phyloP scores from a whole-genome alignment of 2,329 filamentous ascomycete genomes.

The Neonectria magnoliae region DNA sequence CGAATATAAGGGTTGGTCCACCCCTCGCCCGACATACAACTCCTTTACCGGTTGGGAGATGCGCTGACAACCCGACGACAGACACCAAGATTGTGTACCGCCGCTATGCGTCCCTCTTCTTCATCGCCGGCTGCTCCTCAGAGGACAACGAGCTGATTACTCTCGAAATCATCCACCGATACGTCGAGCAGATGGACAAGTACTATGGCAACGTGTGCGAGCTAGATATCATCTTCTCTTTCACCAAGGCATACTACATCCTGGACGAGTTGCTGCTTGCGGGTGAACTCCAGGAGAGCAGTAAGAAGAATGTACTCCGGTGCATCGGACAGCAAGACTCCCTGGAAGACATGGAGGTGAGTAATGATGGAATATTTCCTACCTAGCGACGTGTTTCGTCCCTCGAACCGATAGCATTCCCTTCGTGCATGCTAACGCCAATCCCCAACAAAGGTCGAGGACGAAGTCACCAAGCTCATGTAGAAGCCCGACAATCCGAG shows the following conservation, averaged over 20 bases:
- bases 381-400: slow-evolving; percentile 31
- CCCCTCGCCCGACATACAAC: background rate
- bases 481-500: slow-evolving; percentile 54
- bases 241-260: slow-evolving; percentile 99
- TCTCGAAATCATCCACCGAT: slow-evolving; percentile 98
- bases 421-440: slow-evolving; percentile 45
- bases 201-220: slow-evolving; percentile 99
- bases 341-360: slow-evolving; percentile 98
- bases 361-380: slow-evolving; percentile 51
- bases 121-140: slow-evolving; percentile 97
- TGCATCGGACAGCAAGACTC: slow-evolving; percentile 98
- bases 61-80: slow-evolving; percentile 50
- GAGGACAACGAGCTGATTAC: slow-evolving; percentile 98
- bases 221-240: slow-evolving; percentile 99
- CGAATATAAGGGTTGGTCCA: slow-evolving; percentile 88
- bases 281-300: slow-evolving; percentile 97
- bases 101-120: slow-evolving; percentile 98
- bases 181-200: slow-evolving; percentile 99
- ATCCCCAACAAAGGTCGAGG: slow-evolving; percentile 73
- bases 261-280: slow-evolving; percentile 95
- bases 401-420: slow-evolving; percentile 24
- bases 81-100: slow-evolving; percentile 99
- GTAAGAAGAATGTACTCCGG: slow-evolving; percentile 97
- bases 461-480: slow-evolving; percentile 92
- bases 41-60: slow-evolving; percentile 9